phyloP scores from a whole-genome alignment of 192 early-diverging fungal genomes.

The Rhizophlyctis rosea region DNA sequence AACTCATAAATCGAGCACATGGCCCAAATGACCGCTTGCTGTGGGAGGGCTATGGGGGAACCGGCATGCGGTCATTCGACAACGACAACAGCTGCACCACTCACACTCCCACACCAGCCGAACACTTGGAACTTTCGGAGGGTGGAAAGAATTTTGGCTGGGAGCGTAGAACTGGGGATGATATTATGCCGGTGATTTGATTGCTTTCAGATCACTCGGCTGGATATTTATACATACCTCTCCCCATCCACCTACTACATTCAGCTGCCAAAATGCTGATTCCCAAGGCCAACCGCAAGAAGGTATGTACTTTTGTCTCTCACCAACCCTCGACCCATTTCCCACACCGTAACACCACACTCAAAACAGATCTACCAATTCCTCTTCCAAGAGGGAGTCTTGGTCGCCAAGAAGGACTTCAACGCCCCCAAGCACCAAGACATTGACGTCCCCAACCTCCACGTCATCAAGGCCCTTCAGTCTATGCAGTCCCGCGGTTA shows the following conservation, averaged over 20 bases:
- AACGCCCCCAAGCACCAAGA: conserved; percentile 93
- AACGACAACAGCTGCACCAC: no score
- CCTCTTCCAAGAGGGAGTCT: conserved; percentile 81
- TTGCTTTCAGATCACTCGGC: conserved; percentile 33
- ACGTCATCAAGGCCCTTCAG: conserved; percentile 99
- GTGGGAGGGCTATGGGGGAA: conserved; percentile 1
- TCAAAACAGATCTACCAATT: conserved; percentile 75
- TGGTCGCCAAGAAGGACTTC: conserved; percentile 99
- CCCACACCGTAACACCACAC: neutral
- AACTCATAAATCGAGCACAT: no score
- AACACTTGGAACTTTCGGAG: no score
- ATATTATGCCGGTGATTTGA: conserved; percentile 10
- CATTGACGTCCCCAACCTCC: conserved; percentile 94
- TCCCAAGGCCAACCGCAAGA: conserved; percentile 94
- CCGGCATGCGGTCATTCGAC: no score
- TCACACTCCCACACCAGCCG: no score
- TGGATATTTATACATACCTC: neutral
- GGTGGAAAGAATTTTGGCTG: neutral
- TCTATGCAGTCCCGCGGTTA: conserved; percentile 88
- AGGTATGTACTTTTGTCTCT: conserved; percentile 9
- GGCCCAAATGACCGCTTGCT: conserved; percentile 3
- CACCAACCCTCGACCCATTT: neutral
- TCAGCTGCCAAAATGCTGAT: conserved; percentile 80
- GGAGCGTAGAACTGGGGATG: neutral
- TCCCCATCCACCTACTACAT: conserved; percentile 6